Base-by-base conservation (phyloP, 2,329 filamentous ascomycete genomes). In the Delphinella strobiligena region DNA sequence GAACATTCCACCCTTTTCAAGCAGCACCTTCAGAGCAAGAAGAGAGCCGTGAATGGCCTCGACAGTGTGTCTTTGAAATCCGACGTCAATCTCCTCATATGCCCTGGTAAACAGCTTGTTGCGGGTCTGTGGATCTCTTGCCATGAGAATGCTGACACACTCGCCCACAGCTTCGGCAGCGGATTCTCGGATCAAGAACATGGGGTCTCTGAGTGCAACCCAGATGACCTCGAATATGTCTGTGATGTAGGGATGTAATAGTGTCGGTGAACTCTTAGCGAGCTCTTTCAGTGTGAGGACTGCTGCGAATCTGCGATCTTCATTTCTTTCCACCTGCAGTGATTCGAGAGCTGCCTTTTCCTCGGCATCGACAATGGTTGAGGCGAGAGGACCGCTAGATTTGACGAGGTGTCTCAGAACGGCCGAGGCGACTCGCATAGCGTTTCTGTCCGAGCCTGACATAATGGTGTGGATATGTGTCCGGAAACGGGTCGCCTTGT, bases 1-100 rank as follows among this genome's bases (percentile, higher is more conserved):
- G 61, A 93, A 98, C 89, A 98, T 98, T 51, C 87, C 88, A 38
- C 91, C 91, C 58, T 94, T 89, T 47, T 91, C 77, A 14, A 98
- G 75, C 35, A 98, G 73, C 62, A 96, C 89, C 59, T 89, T 93
- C 52, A 96, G 72, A 1, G 93, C 87, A 15, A 98, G 71, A 31
- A 98, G 71, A 2, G 89, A 95, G n/a, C 86, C 91, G 56, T 98
- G 93, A 31, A 93, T 81, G 44, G 79, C 82, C 59, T 98, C 91
- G 40, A 93, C 74, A 14, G 85, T 86, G 51, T 78, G 82, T 37
- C 80, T 74, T 56, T 80, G 79, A 50, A 98, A 78, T 5, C 88
- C 88, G 45, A 75, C 71, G 44, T 85, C 72, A 14, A 87, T 79
- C 62, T 95, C 88, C 37, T 82, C 79, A 59, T 93, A 91, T 53